These are phyloP conservation scores for Solanum acaule DNA, from an alignment of 257 asterid genomes.

Conservation along the genomic window DNA sequence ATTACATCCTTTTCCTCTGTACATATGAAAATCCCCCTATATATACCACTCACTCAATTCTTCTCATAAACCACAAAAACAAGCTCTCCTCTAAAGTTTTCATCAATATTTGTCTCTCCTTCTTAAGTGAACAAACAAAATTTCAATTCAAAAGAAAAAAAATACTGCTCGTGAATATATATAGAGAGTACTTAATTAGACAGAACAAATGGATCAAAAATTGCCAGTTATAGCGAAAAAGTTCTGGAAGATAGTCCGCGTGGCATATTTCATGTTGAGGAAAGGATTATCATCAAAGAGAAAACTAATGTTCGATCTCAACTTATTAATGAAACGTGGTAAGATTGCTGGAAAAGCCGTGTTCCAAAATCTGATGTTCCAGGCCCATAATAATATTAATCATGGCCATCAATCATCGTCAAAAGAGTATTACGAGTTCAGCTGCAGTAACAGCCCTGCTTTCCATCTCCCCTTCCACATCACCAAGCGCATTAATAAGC, in stretches of 20 bases:
- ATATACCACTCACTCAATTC: neutral
- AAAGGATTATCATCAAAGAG: conserved; percentile 31
- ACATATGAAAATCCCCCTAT: neutral
- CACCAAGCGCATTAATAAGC: conserved; percentile 20
- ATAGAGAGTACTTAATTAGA: neutral
- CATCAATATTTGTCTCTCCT: neutral
- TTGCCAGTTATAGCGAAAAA: conserved; percentile 14
- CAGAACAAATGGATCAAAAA: neutral
- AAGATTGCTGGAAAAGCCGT: conserved; percentile 35
- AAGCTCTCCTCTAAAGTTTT: neutral
- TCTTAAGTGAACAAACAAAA: neutral
- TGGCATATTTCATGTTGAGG: conserved; percentile 11
- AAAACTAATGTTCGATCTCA: conserved; percentile 19
- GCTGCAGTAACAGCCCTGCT: conserved; percentile 65
- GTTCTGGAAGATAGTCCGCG: conserved; percentile 1
- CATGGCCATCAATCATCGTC: neutral
- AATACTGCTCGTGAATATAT: neutral
- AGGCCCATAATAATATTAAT: neutral
- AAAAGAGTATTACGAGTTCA: conserved; percentile 56
- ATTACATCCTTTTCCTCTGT: neutral
- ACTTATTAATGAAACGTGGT: conserved; percentile 32
- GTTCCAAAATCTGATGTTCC: conserved; percentile 3
- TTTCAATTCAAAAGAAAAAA: neutral
- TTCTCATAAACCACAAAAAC: neutral
- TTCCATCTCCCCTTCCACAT: conserved; percentile 30